Conservation (phyloP, 352 stramenopile species). For the Phytopythium mirpurense region DNA sequence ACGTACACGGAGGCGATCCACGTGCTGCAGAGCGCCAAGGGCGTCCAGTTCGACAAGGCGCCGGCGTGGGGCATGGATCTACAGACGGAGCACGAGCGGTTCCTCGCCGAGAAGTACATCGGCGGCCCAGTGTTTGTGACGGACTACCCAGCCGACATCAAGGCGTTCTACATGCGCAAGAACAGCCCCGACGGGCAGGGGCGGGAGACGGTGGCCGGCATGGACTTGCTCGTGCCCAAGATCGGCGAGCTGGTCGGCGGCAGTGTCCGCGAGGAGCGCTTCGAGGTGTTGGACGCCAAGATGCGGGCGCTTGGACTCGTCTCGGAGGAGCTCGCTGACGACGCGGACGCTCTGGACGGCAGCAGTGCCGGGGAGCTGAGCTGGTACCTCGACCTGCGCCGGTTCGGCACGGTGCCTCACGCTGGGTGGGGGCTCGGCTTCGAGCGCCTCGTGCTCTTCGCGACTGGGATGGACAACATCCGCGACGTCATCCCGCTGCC, state of each 20-base stretch:
- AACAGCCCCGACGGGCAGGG: too few relatives aligned
- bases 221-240: conserved; percentile 96
- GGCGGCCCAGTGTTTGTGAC: too few relatives aligned
- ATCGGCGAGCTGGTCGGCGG: conserved; percentile 97
- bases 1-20: conserved; percentile 94
- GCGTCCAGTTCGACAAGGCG: conserved; percentile 86
- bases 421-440: conserved; percentile 98
- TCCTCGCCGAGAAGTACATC: conserved; percentile 90
- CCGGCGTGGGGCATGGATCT: conserved; percentile 96
- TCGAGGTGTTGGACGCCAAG: conserved; percentile 84
- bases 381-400: conserved; percentile 98
- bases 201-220: conserved; percentile 96
- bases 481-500: conserved; percentile 98
- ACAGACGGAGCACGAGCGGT: conserved; percentile 96
- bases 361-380: conserved; percentile 88
- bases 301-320: conserved; percentile 53
- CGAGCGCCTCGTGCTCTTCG: conserved; percentile 97
- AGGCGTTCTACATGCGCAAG: conserved; percentile 99
- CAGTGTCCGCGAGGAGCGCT: conserved; percentile 94
- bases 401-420: conserved; percentile 94
- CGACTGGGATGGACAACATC: conserved; percentile 99
- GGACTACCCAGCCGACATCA: conserved; percentile 98
- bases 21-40: conserved; percentile 86
- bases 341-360: conserved; percentile 19
- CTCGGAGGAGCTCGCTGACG: conserved; percentile 71